Evolutionary conservation across 352 stramenopile species (phyloP).

Genomic region (Phytophthora crassamura): DNA sequence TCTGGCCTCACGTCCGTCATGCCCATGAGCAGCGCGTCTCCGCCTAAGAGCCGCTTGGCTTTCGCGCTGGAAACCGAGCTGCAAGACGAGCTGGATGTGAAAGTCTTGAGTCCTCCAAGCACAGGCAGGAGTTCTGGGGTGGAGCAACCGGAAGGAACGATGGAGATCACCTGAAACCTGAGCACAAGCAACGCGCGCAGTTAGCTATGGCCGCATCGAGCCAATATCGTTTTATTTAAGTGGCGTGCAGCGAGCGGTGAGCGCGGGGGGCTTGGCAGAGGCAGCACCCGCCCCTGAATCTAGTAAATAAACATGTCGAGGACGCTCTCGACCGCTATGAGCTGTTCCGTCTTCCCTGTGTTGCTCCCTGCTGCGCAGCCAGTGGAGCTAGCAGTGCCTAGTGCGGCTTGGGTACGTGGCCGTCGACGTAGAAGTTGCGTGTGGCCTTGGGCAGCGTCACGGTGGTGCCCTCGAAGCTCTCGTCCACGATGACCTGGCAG

Average conservation of each 20-base stretch:
- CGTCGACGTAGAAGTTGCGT: slow-evolving; percentile 99
- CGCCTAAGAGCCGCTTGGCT: slow-evolving; percentile 16
- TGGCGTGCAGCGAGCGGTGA: slow-evolving; percentile 23
- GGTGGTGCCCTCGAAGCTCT: slow-evolving; percentile 90
- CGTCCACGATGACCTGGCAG: slow-evolving; percentile 91
- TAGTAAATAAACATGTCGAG: slow-evolving; percentile 38
- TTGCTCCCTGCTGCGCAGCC: neutral
- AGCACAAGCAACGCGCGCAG: slow-evolving; percentile 13
- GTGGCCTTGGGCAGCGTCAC: slow-evolving; percentile 96
- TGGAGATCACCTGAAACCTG: slow-evolving; percentile 8
- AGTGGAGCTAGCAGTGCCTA: slow-evolving; percentile 61
- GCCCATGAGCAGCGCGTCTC: slow-evolving; percentile 25
- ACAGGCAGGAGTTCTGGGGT: neutral
- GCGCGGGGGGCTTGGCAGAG: slow-evolving; percentile 9
- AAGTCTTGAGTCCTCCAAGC: slow-evolving; percentile 7
- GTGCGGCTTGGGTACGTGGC: slow-evolving; percentile 97
- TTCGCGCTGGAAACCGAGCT: slow-evolving; percentile 28
- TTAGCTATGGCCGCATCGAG: slow-evolving; percentile 23
- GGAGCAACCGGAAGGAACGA: slow-evolving; percentile 15
- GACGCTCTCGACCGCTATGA: slow-evolving; percentile 9
- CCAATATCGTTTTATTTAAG: slow-evolving; percentile 47
- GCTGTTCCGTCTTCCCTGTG: slow-evolving; percentile 10
- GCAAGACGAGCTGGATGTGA: slow-evolving; percentile 22
- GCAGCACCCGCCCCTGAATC: slow-evolving; percentile 23
- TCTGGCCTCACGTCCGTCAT: slow-evolving; percentile 24